Percentiles rank a stretch among this genome's conserved stretches.
These are phyloP conservation scores for Leishmania aethiopica DNA, from an alignment of 208 protist genomes.

Conservation along the genomic window DNA sequence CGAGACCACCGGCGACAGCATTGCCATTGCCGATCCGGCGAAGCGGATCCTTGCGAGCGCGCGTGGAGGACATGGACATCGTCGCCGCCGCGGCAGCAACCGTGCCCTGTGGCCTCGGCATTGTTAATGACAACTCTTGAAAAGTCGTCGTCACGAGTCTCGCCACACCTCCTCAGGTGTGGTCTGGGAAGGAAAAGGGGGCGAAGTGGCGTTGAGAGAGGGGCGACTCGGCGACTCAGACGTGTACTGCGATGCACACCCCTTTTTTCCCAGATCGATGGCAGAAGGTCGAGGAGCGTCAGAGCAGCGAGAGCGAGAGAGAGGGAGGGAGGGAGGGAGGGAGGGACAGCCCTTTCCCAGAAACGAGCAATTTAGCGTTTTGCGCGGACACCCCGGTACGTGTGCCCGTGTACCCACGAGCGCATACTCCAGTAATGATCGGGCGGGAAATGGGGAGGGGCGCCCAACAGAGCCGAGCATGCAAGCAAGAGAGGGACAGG, in stretches of 20 bases:
- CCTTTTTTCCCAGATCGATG: background rate
- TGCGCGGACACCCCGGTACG: background rate
- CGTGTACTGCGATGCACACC: background rate
- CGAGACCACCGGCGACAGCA: constrained; percentile 71
- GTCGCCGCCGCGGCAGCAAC: background rate
- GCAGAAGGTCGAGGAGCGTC: background rate
- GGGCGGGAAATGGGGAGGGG: background rate
- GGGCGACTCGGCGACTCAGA: background rate
- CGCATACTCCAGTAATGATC: background rate
- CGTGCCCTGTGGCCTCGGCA: constrained; percentile 2
- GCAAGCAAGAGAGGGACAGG: background rate
- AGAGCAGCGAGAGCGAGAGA: background rate
- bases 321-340: background rate
- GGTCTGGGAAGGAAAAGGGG: background rate
- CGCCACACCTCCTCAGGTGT: background rate
- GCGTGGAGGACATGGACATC: constrained; percentile 28
- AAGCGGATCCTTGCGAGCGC: constrained; percentile 63
- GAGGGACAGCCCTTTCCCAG: background rate
- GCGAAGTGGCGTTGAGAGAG: background rate
- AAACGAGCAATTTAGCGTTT: too few relatives aligned
- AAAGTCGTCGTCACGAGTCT: background rate
- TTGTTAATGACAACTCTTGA: background rate
- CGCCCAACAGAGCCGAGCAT: background rate
- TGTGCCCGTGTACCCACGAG: background rate
- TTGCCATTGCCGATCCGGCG: constrained; percentile 81